A percentile compares a stretch with the other conserved stretches of the same genome.
Evolutionary conservation across 192 early-diverging fungal species (phyloP).

Genomic region (Chytriomyces confervae): DNA sequence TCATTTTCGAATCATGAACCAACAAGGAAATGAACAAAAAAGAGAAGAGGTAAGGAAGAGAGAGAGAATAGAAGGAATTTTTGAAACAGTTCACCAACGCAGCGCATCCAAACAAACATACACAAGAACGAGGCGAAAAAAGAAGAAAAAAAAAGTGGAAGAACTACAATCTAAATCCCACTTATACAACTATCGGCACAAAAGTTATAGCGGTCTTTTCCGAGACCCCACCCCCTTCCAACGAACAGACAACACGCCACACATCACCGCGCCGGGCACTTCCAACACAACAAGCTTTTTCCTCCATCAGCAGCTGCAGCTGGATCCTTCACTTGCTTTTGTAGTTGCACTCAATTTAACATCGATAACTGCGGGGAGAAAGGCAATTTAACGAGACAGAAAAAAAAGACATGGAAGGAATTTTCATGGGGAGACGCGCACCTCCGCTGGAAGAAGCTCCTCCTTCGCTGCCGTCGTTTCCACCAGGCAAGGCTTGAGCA

Average conservation of each 20-base stretch:
- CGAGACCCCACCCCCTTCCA: too few species aligned
- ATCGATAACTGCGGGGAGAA: constrained; percentile 50
- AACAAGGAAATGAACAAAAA: constrained; percentile 22
- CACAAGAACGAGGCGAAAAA: background rate
- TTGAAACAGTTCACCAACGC: background rate
- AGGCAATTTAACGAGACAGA: background rate
- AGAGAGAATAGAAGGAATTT: background rate
- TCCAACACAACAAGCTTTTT: too few species aligned
- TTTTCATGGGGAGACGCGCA: background rate
- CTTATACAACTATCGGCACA: too few species aligned
- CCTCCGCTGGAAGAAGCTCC: constrained; percentile 31
- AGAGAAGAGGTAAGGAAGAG: constrained; percentile 1
- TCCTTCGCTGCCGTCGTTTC: constrained; percentile 57
- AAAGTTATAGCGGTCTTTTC: too few species aligned
- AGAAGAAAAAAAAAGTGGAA: background rate
- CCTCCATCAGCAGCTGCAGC: constrained; percentile 49
- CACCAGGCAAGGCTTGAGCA: constrained; percentile 88
- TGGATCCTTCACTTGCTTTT: constrained; percentile 49
- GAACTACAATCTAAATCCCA: too few species aligned
- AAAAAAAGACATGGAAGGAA: constrained; percentile 13
- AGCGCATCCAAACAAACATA: too few species aligned
- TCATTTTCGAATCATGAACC: background rate
- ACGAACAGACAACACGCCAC: too few species aligned
- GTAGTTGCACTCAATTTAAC: constrained; percentile 50
- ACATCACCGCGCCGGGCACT: too few species aligned